Conservation (phyloP, 495 filamentous ascomycete species). For the Schizothecium vesticola region DNA sequence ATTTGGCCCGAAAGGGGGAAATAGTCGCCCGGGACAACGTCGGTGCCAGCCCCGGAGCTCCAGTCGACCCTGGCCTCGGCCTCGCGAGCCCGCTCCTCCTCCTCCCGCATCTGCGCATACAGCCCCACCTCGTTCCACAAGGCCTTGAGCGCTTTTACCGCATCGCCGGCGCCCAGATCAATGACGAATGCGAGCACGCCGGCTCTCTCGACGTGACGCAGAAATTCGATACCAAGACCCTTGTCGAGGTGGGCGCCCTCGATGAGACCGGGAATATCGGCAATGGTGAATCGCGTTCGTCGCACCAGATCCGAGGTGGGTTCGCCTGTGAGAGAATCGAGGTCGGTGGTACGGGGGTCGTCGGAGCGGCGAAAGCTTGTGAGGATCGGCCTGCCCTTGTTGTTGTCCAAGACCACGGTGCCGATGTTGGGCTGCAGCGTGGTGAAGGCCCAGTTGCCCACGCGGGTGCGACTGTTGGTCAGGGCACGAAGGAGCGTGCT, state of each 20-base stretch:
- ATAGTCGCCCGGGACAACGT: slow-evolving; percentile 16
- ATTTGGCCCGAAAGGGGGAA: slow-evolving; percentile 9
- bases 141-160: slow-evolving; percentile 66
- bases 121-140: slow-evolving; percentile 86
- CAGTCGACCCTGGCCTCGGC: slow-evolving; percentile 38
- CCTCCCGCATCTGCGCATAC: slow-evolving; percentile 70
- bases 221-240: slow-evolving; percentile 84
- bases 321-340: slow-evolving; percentile 21
- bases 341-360: slow-evolving; percentile 26
- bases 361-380: slow-evolving; percentile 22
- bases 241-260: slow-evolving; percentile 87
- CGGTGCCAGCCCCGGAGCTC: slow-evolving; percentile 26
- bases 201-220: slow-evolving; percentile 91
- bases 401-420: slow-evolving; percentile 83
- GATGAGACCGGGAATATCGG: slow-evolving; percentile 91
- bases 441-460: slow-evolving; percentile 96
- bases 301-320: slow-evolving; percentile 33
- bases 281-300: slow-evolving; percentile 80
- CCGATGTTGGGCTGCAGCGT: slow-evolving; percentile 92
- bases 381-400: slow-evolving; percentile 56
- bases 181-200: slow-evolving; percentile 89
- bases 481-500: slow-evolving; percentile 85
- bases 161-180: slow-evolving; percentile 75
- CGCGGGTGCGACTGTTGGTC: slow-evolving; percentile 76
- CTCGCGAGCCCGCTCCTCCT: slow-evolving; percentile 52